A percentile compares a stretch with the other conserved stretches of the same genome.
These are phyloP conservation scores for Maudiozyma bulderi DNA, from an alignment of 805 yeast species.

Conservation along the genomic window DNA sequence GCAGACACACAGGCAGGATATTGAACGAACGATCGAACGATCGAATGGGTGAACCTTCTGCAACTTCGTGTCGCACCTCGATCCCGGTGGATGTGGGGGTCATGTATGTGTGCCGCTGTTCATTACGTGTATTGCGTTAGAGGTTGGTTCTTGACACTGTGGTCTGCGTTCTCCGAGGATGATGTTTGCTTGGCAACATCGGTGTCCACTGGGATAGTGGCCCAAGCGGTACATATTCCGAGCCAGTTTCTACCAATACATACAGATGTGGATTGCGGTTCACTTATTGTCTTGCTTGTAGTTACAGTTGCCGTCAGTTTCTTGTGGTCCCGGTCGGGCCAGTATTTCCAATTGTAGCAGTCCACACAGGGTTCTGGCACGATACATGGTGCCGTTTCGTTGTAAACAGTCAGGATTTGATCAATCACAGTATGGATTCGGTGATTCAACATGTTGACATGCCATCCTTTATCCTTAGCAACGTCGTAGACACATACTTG, in stretches of 20 bases:
- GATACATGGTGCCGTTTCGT: constrained; percentile 65
- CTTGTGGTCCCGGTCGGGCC: constrained; percentile 32
- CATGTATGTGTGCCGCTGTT: too few species aligned
- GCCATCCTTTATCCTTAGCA: constrained; percentile 85
- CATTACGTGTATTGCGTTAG: not conserved
- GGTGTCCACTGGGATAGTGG: not conserved
- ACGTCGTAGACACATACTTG: constrained; percentile 80
- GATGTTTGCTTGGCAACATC: not conserved
- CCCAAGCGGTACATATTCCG: constrained; percentile 28
- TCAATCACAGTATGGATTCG: constrained; percentile 86
- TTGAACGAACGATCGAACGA: too few species aligned
- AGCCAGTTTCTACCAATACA: constrained; percentile 29
- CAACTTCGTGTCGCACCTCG: too few species aligned
- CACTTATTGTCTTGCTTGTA: constrained; percentile 5
- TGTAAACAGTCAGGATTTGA: constrained; percentile 60
- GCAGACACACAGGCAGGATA: too few species aligned
- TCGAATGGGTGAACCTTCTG: too few species aligned
- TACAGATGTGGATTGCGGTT: constrained; percentile 15
- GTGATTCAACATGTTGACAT: constrained; percentile 77
- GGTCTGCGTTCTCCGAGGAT: not conserved
- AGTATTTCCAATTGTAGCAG: constrained; percentile 81
- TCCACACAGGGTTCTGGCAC: constrained; percentile 79
- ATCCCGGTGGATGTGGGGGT: too few species aligned
- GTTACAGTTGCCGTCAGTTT: constrained; percentile 19
- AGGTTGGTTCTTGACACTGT: not conserved